Evolutionary conservation across 139 green algal species (phyloP), one percentile per base, ranked within the genome.

Genomic region (Parachlorella kessleri): DNA sequence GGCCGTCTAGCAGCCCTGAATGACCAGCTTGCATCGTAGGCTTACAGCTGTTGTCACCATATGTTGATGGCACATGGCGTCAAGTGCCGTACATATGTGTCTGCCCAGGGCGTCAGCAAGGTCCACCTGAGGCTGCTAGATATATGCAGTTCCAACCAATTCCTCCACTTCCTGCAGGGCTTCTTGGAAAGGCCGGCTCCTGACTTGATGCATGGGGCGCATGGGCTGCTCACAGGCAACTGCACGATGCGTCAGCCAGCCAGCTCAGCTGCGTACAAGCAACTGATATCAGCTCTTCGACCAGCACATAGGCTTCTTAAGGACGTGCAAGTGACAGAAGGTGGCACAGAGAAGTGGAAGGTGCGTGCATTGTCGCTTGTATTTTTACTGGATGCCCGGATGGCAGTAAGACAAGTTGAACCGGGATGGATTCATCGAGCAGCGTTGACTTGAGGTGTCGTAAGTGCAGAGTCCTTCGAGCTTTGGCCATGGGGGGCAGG

Each of bases 401-500:
- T 32, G 28, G 24, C 6, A 38, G 6, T 41, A 35, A 32, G 9
- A 24, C 8, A 28, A 7, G 66, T 71, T 40, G 66, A 32, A 35
- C 7, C 9, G 66, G 66, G 6, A 14, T n/a, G 28, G 35, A 41
- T 18, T 30, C 30, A 14, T 71, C 48, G 14, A 14, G 48, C 48
- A 59, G 21, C 48, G 48, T 59, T 18, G 48, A n/a, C n/a, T n/a
- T n/a, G n/a, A n/a, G n/a, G n/a, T n/a, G n/a, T n/a, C n/a, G n/a
- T n/a, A n/a, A n/a, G n/a, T n/a, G n/a, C n/a, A n/a, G n/a, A n/a
- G n/a, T n/a, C n/a, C n/a, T n/a, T 59, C 38, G 2, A 2, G 1
- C 5, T 73, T 55, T 23, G 68, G 70, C 30, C 39, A 67, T 28
- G 70, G 70, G 8, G 70, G 70, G 7, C 70, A 76, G 70, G 6